Conservation (phyloP, 2,329 filamentous ascomycete genomes). For the Beauveria caledonica region DNA sequence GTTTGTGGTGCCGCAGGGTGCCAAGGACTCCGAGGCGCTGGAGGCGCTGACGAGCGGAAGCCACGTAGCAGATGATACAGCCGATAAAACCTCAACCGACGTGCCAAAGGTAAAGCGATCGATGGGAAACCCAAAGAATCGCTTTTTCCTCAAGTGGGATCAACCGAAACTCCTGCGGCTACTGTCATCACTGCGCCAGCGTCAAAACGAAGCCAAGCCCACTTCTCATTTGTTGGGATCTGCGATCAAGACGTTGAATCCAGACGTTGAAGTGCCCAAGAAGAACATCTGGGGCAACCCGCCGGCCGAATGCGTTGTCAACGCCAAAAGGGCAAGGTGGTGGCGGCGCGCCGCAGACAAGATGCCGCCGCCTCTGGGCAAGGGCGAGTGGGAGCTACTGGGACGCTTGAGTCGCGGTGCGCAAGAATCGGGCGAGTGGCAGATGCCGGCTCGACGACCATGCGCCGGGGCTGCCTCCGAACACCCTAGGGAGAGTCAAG, state of each 20-base stretch:
- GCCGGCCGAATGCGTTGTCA: constrained; percentile 28
- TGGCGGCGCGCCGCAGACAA: constrained; percentile 39
- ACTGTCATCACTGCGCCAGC: constrained; percentile 32
- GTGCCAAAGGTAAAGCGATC: constrained; percentile 9
- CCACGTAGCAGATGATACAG: neutral
- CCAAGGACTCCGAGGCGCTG: constrained; percentile 33
- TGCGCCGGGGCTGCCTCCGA: neutral
- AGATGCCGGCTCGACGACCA: constrained; percentile 21
- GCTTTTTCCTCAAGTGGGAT: constrained; percentile 43
- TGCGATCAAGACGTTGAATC: constrained; percentile 24
- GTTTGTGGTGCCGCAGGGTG: constrained; percentile 29
- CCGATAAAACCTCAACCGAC: neutral
- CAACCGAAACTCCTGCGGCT: constrained; percentile 34
- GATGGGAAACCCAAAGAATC: constrained; percentile 11
- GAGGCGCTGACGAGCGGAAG: constrained; percentile 22
- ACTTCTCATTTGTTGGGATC: constrained; percentile 19
- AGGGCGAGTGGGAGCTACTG: constrained; percentile 48
- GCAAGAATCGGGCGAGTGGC: constrained; percentile 28
- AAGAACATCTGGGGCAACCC: constrained; percentile 43
- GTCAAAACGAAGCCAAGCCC: constrained; percentile 20
- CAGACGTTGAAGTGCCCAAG: constrained; percentile 29
- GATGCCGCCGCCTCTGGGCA: constrained; percentile 45
- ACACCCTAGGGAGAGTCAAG: neutral
- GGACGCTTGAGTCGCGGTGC: constrained; percentile 35
- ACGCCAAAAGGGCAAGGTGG: constrained; percentile 37